Evolutionary conservation across 768 basidiomycete genomes (phyloP), one percentile per base, ranked within the genome.

Genomic region (Strobilomyces confusus): DNA sequence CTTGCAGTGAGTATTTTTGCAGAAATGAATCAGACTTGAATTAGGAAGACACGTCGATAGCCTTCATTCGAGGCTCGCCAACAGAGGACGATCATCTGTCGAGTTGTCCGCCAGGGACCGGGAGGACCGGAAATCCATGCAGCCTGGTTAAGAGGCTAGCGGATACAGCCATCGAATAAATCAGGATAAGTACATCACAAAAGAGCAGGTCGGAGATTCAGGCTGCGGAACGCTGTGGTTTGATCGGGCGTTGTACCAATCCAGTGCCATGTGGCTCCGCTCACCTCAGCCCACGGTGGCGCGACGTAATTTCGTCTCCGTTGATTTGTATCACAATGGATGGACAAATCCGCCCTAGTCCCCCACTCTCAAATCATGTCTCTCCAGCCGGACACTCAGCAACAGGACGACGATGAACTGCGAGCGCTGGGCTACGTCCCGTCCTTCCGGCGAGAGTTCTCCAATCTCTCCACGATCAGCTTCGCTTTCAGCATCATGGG

Each of bases 371-470:
- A 17, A 3, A 1, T n/a, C 46, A 49, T 61, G 59, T 49, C 55
- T 17, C 37, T 25, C 38, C 34, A 53, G 9, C 38, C 1, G 19
- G 34, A 42, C 41, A 19, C n/a, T 0, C 48, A 54, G 15, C 49
- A 38, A 1, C 25, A 57, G 32, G 67, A 68, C 7, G 58, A 68
- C 43, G 49, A 51, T 2, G 62, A 58, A 29, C 51, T 68, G 4
- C 60, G 62, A 38, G 69, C 69, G 3, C 40, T 70, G 62, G 67
- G 67, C 33, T 68, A 68, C 36, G 58, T 44, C 17, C 69, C 70
- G 1, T 62, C 69, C 23, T 78, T 78, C 61, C 65, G 66, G 9
- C 66, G 76, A 26, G 77, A 78, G 63, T 78, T 78, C 51, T 68
- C 72, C 41, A 75, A 72, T 41, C 61, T 75, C 17, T 63, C 69